phyloP scores from a whole-genome alignment of 2,329 filamentous ascomycete genomes.

The Neofusicoccum laricinum region DNA sequence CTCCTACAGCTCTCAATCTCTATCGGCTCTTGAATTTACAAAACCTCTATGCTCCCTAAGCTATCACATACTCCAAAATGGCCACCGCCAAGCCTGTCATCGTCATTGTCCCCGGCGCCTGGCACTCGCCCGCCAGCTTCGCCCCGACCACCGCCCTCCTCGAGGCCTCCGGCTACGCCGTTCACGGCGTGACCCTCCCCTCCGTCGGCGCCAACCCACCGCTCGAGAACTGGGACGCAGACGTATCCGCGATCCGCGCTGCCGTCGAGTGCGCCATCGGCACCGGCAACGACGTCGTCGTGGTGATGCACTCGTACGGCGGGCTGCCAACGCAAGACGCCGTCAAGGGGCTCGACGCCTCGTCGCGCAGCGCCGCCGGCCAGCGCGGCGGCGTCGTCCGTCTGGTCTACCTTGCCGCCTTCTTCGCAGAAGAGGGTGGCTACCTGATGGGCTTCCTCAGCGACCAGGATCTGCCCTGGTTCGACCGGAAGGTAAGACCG shows the following conservation, averaged over 20 bases:
- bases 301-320: conserved; percentile 46
- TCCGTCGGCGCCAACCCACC: conserved; percentile 26
- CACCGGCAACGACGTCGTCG: conserved; percentile 39
- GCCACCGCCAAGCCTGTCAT: conserved; percentile 30
- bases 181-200: conserved; percentile 28
- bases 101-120: conserved; percentile 37
- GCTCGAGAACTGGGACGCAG: conserved; percentile 29
- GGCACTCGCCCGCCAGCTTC: conserved; percentile 34
- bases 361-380: background rate
- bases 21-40: background rate
- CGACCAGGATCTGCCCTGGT: conserved; percentile 5
- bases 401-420: conserved; percentile 5
- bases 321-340: conserved; percentile 40
- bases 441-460: background rate
- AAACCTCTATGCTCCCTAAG: background rate
- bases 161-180: conserved; percentile 29
- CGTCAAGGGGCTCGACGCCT: background rate
- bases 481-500: conserved; percentile 17
- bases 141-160: conserved; percentile 27
- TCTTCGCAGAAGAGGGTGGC: background rate
- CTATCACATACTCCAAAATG: background rate
- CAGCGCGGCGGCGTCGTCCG: background rate
- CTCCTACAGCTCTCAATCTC: background rate
- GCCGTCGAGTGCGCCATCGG: conserved; percentile 32
- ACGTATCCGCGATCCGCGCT: conserved; percentile 33